A percentile compares a stretch with the other conserved stretches of the same genome.
These are phyloP conservation scores for Neobulgaria alba DNA, from an alignment of 2,329 filamentous ascomycete species.

Conservation along the genomic window DNA sequence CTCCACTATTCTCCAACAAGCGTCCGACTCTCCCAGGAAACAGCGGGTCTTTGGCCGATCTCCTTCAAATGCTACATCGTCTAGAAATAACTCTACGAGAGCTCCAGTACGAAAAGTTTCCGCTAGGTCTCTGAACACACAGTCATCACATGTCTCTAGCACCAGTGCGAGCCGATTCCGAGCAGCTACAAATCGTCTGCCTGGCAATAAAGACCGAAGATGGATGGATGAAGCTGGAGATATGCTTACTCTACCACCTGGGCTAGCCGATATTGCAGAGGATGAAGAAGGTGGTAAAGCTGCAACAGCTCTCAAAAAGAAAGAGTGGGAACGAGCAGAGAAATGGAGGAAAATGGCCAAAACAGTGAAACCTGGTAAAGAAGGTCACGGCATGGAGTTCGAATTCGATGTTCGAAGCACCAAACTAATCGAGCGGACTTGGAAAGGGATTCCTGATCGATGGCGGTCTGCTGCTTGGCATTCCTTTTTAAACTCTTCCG, in stretches of 20 bases:
- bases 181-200: slow-evolving; percentile 49
- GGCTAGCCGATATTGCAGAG: slow-evolving; percentile 46
- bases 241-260: slow-evolving; percentile 53
- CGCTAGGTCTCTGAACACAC: slow-evolving; percentile 49
- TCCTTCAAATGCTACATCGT: slow-evolving; percentile 19
- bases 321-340: slow-evolving; percentile 54
- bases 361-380: slow-evolving; percentile 40
- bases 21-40: slow-evolving; percentile 25
- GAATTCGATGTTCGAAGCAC: slow-evolving; percentile 76
- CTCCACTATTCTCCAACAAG: slow-evolving; percentile 25
- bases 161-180: slow-evolving; percentile 42
- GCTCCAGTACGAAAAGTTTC: slow-evolving; percentile 47
- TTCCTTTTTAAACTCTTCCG: slow-evolving; percentile 76
- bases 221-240: slow-evolving; percentile 59
- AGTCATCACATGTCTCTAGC: slow-evolving; percentile 32
- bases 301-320: slow-evolving; percentile 49
- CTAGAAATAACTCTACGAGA: slow-evolving; percentile 20
- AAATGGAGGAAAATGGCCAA: slow-evolving; percentile 63
- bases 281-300: slow-evolving; percentile 45
- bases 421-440: slow-evolving; percentile 85
- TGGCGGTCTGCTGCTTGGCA: slow-evolving; percentile 95
- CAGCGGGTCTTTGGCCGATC: slow-evolving; percentile 23
- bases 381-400: slow-evolving; percentile 52
- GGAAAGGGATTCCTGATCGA: slow-evolving; percentile 96
- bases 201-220: slow-evolving; percentile 51